phyloP scores from a whole-genome alignment of 1,139 yeast species.

The Diutina neorugosa region DNA sequence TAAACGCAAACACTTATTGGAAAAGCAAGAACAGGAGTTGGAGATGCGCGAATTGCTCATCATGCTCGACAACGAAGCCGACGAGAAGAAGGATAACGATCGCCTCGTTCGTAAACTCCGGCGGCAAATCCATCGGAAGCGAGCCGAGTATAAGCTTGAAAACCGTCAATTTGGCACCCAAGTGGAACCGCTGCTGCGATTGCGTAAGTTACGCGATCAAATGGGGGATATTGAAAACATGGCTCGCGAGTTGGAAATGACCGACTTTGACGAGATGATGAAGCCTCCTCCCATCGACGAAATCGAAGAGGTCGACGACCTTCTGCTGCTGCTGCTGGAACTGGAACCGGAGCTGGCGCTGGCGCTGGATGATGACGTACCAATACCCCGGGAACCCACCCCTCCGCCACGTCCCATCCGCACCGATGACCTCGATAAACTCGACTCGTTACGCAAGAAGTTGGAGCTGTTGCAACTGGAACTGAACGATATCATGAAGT shows the following conservation, averaged over 20 bases:
- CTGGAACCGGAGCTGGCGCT: conserved; percentile 11
- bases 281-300: conserved; percentile 16
- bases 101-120: conserved; percentile 40
- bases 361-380: conserved; percentile 3
- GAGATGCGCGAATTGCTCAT: conserved; percentile 80
- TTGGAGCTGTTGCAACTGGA: conserved; percentile 54
- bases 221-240: conserved; percentile 79
- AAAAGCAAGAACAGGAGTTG: conserved; percentile 76
- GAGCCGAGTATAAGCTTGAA: conserved; percentile 47
- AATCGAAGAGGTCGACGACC: conserved; percentile 1
- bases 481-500: conserved; percentile 63
- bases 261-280: conserved; percentile 41
- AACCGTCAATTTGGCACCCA: conserved; percentile 44
- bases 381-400: conserved; percentile 8
- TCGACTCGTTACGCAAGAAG: conserved; percentile 45
- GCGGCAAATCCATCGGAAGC: conserved; percentile 48
- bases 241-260: conserved; percentile 81
- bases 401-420: conserved; percentile 23
- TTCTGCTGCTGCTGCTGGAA: not conserved
- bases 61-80: conserved; percentile 38
- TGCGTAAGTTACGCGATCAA: conserved; percentile 65
- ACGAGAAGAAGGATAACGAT: conserved; percentile 23
- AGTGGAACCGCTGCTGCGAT: conserved; percentile 66
- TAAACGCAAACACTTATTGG: conserved; percentile 56
- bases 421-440: conserved; percentile 29